Percentiles rank a stretch among this genome's conserved stretches.
phyloP scores from a whole-genome alignment of 495 filamentous ascomycete species.

The Copromyces sp. region DNA sequence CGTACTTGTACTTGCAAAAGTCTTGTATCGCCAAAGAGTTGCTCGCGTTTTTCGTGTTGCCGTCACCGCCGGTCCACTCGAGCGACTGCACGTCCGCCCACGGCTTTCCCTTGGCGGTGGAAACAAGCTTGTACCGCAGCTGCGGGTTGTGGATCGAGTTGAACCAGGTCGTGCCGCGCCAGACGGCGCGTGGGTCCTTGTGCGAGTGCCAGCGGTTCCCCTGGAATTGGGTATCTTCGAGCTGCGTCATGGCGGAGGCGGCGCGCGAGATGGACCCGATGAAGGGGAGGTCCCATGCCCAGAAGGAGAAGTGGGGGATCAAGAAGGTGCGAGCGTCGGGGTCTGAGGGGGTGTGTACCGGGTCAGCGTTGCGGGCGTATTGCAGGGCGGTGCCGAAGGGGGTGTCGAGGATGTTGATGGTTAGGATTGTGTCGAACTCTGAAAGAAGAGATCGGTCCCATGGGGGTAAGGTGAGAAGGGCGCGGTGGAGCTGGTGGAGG shows the following conservation, averaged over 20 bases:
- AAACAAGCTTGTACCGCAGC: conserved; percentile 35
- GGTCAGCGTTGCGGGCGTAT: conserved; percentile 31
- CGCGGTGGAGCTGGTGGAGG: conserved; percentile 40
- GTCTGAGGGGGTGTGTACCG: conserved; percentile 36
- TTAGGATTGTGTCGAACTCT: conserved; percentile 48
- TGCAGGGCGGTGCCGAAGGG: conserved; percentile 28
- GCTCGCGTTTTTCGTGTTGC: conserved; percentile 27
- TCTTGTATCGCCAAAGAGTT: conserved; percentile 39
- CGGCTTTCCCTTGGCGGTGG: conserved; percentile 18
- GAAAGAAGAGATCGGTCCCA: background rate
- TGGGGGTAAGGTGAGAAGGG: conserved; percentile 37
- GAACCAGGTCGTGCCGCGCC: conserved; percentile 54
- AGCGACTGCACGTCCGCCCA: conserved; percentile 45
- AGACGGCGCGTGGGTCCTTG: conserved; percentile 57
- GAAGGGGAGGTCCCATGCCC: conserved; percentile 56
- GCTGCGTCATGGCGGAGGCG: conserved; percentile 29
- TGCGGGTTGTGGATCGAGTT: conserved; percentile 33
- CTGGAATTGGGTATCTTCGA: conserved; percentile 17
- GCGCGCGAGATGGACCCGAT: conserved; percentile 50
- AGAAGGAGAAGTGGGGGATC: conserved; percentile 75
- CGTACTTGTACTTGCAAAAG: conserved; percentile 43
- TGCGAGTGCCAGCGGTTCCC: conserved; percentile 20
- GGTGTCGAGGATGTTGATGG: conserved; percentile 34
- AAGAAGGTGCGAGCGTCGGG: conserved; percentile 44
- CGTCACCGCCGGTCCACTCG: conserved; percentile 17